Evolutionary conservation across 2,329 filamentous ascomycete genomes (phyloP).

Genomic region (Hypoxylon sp.): DNA sequence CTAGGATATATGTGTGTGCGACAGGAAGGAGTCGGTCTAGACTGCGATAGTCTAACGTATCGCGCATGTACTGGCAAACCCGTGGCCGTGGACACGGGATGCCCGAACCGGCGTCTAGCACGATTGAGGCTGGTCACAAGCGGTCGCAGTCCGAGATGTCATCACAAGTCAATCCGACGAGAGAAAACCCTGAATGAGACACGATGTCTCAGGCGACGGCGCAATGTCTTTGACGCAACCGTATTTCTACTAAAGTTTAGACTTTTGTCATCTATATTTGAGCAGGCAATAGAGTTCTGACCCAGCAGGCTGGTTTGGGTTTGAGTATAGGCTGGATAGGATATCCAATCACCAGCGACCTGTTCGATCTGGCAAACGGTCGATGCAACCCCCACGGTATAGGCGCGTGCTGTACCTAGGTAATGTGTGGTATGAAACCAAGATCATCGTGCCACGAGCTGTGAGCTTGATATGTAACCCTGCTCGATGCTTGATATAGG

Average conservation of each 20-base stretch:
- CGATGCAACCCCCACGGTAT: constrained; percentile 28
- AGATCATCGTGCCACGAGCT: constrained; percentile 15
- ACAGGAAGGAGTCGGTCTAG: neutral
- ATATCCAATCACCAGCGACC: constrained; percentile 15
- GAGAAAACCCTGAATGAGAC: neutral
- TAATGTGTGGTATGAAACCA: constrained; percentile 5
- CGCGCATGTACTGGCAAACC: neutral
- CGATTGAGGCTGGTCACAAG: neutral
- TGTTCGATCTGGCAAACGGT: neutral
- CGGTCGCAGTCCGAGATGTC: neutral
- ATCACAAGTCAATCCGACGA: neutral
- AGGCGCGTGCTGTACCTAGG: constrained; percentile 11
- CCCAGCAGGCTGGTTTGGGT: constrained; percentile 33
- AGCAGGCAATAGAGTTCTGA: constrained; percentile 29
- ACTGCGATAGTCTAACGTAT: constrained; percentile 2
- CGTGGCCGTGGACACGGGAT: no score
- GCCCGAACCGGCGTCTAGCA: constrained; percentile 2
- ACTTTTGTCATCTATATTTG: neutral
- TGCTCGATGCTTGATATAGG: neutral
- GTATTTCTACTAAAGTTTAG: constrained; percentile 6
- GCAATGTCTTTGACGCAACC: constrained; percentile 14
- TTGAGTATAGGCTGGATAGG: constrained; percentile 18
- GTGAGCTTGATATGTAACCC: constrained; percentile 2
- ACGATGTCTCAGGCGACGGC: neutral
- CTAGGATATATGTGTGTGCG: neutral